A percentile compares a stretch with the other conserved stretches of the same genome.
These are phyloP conservation scores for Arctium lappa DNA, from an alignment of 129 eudicot species.

Conservation along the genomic window DNA sequence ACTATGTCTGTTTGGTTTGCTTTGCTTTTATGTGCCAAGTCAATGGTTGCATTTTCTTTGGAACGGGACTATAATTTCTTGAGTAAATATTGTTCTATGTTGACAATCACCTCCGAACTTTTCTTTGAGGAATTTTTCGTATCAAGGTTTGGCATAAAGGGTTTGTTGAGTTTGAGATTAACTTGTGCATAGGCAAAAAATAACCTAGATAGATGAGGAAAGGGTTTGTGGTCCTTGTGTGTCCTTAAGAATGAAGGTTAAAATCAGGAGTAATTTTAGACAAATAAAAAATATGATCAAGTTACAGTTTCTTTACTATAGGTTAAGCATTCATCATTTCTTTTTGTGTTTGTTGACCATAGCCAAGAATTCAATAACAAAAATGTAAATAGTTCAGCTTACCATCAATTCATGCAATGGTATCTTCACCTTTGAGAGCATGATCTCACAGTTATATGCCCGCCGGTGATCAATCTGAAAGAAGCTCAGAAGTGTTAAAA, in stretches of 20 bases:
- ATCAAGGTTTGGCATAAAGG: neutral
- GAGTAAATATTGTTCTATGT: neutral
- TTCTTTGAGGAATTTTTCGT: too few species aligned
- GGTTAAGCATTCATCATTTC: neutral
- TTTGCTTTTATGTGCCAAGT: too few species aligned
- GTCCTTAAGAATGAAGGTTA: neutral
- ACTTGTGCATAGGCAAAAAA: neutral
- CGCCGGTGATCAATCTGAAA: conserved; percentile 85
- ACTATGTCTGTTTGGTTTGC: too few species aligned
- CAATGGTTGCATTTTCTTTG: too few species aligned
- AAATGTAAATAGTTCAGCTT: conserved; percentile 30
- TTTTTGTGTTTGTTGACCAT: neutral
- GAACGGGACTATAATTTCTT: too few species aligned
- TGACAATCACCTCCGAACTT: neutral
- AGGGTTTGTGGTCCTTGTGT: neutral
- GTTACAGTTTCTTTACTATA: neutral
- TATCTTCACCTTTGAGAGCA: conserved; percentile 92
- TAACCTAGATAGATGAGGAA: neutral
- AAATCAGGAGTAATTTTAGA: neutral
- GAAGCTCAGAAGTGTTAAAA: neutral
- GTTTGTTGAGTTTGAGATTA: too few species aligned
- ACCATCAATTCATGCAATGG: conserved; percentile 93
- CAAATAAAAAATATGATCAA: neutral
- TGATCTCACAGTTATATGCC: conserved; percentile 97
- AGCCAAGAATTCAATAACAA: neutral